These are phyloP conservation scores for Aspergillus fructus DNA, from an alignment of 2,329 filamentous ascomycete genomes.

Conservation along the genomic window DNA sequence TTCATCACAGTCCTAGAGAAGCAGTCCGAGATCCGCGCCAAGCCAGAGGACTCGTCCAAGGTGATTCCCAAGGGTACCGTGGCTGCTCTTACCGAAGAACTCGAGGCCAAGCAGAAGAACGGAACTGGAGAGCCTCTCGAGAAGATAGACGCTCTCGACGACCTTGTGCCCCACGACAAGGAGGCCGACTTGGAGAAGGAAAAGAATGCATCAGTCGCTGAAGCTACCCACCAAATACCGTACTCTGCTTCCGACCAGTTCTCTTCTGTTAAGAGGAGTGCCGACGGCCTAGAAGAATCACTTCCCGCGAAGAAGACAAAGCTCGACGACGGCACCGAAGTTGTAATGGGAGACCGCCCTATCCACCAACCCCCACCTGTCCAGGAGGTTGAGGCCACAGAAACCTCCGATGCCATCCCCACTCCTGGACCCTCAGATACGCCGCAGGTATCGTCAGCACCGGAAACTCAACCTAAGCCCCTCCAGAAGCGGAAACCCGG, in stretches of 20 bases:
- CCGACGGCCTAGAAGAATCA: constrained; percentile 36
- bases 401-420: constrained; percentile 26
- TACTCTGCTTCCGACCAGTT: constrained; percentile 31
- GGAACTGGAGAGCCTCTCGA: constrained; percentile 28
- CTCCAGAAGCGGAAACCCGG: constrained; percentile 37
- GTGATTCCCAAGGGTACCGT: constrained; percentile 40
- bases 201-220: constrained; percentile 37
- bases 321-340: constrained; percentile 39
- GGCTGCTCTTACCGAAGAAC: constrained; percentile 35
- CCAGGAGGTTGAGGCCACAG: constrained; percentile 22
- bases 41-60: constrained; percentile 58
- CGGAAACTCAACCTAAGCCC: constrained; percentile 15
- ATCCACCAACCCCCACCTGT: constrained; percentile 32
- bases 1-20: constrained; percentile 97
- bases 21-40: constrained; percentile 77
- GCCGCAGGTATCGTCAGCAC: constrained; percentile 10
- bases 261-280: constrained; percentile 33
- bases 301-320: constrained; percentile 47
- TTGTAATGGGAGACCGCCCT: constrained; percentile 38
- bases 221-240: constrained; percentile 33
- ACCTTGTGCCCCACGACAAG: constrained; percentile 35
- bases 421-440: constrained; percentile 16
- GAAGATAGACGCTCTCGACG: constrained; percentile 42
- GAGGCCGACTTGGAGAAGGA: constrained; percentile 28
- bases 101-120: constrained; percentile 34